Evolutionary conservation across 139 green algal genomes (phyloP).

Genomic region (Coelastrella sp.): DNA sequence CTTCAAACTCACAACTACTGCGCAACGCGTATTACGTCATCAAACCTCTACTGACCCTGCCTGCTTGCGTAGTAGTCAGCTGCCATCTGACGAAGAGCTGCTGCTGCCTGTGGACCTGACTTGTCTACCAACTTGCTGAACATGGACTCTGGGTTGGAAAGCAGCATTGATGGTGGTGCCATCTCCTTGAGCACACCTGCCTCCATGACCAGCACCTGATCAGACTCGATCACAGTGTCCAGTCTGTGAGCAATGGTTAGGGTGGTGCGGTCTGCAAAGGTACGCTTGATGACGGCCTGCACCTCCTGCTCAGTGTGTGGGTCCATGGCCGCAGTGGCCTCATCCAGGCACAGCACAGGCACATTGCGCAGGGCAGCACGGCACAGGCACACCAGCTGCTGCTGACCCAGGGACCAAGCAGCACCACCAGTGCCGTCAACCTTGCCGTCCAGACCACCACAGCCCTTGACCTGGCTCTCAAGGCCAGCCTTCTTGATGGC

Average conservation of each 20-base stretch:
- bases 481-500: conserved; percentile 66
- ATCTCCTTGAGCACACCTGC: conserved; percentile 74
- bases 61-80: conserved; percentile 47
- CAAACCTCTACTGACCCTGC: background rate
- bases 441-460: conserved; percentile 77
- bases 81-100: conserved; percentile 65
- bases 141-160: conserved; percentile 50
- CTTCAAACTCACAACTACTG: no score
- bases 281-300: conserved; percentile 65
- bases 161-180: conserved; percentile 55
- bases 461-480: conserved; percentile 46
- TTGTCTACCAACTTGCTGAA: conserved; percentile 1
- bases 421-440: conserved; percentile 58
- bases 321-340: conserved; percentile 85
- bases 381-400: conserved; percentile 84
- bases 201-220: conserved; percentile 77
- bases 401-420: conserved; percentile 75
- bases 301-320: conserved; percentile 79
- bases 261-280: conserved; percentile 74
- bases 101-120: conserved; percentile 52
- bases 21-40: no score
- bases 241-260: conserved; percentile 79
- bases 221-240: conserved; percentile 82
- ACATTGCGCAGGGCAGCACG: conserved; percentile 74
- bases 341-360: conserved; percentile 77